Conservation (phyloP, 176 grass and related monocot species). For the Coix lacrymajobi region DNA sequence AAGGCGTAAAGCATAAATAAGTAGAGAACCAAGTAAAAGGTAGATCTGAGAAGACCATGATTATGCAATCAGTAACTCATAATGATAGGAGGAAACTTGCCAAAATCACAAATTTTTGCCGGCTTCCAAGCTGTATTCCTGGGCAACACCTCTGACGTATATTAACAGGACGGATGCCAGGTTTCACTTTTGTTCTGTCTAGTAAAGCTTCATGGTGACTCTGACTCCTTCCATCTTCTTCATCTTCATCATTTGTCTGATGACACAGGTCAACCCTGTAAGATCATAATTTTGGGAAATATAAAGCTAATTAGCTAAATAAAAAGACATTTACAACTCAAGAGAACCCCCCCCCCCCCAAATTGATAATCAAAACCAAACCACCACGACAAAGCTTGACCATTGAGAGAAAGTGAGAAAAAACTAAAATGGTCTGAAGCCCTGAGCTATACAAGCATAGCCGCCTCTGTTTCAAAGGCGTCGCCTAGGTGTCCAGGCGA, state of each 20-base stretch:
- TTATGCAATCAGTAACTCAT: neutral
- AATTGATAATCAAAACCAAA: neutral
- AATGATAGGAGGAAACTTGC: constrained; percentile 39
- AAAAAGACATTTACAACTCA: constrained; percentile 7
- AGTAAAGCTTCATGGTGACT: constrained; percentile 76
- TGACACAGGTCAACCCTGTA: constrained; percentile 97
- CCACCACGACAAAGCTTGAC: constrained; percentile 7
- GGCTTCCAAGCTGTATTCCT: constrained; percentile 74
- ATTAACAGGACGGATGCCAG: constrained; percentile 43
- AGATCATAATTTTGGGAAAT: constrained; percentile 29
- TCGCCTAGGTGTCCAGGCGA: neutral
- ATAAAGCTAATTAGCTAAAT: constrained; percentile 6
- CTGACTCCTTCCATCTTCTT: constrained; percentile 74
- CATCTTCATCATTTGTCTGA: constrained; percentile 95
- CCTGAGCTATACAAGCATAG: constrained; percentile 14
- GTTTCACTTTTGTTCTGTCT: constrained; percentile 67
- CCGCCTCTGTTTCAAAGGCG: neutral
- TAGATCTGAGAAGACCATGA: neutral
- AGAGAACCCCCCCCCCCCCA: neutral
- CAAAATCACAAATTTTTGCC: constrained; percentile 97
- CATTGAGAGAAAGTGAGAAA: constrained; percentile 5
- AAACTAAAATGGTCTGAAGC: neutral
- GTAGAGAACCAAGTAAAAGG: constrained; percentile 19
- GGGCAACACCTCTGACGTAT: constrained; percentile 57
- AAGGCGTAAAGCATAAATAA: constrained; percentile 23